phyloP scores from a whole-genome alignment of 768 basidiomycete genomes.

The Suillus lakei region DNA sequence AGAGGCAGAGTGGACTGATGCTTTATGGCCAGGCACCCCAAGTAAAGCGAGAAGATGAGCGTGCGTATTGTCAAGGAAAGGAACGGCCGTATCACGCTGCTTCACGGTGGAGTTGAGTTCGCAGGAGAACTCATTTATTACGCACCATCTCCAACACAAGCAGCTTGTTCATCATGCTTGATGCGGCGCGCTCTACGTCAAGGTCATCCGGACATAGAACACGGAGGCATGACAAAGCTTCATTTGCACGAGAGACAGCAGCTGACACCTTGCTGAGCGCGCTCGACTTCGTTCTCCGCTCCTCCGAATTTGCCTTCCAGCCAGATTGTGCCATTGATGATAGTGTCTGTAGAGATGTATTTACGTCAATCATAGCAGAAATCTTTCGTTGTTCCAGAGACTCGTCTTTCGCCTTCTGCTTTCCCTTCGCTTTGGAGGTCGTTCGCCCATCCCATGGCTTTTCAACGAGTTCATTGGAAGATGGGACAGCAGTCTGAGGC shows the following conservation, averaged over 20 bases:
- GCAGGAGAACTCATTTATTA: constrained; percentile 14
- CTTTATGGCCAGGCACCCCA: background rate
- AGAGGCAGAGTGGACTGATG: background rate
- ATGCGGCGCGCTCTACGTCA: constrained; percentile 77
- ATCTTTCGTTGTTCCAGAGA: constrained; percentile 42
- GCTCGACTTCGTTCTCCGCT: constrained; percentile 30
- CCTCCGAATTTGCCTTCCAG: constrained; percentile 50
- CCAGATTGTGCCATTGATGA: constrained; percentile 58
- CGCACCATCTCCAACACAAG: constrained; percentile 74
- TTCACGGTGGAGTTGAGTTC: background rate
- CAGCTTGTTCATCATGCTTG: constrained; percentile 68
- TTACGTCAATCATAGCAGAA: constrained; percentile 66
- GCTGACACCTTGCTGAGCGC: constrained; percentile 41
- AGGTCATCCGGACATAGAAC: constrained; percentile 48
- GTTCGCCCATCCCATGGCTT: background rate
- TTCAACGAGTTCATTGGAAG: background rate
- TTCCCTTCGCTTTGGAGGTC: background rate
- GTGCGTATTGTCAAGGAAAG: constrained; percentile 51
- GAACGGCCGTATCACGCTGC: constrained; percentile 60
- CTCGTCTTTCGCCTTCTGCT: background rate
- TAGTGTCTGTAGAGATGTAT: constrained; percentile 62
- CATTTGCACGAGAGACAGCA: constrained; percentile 39
- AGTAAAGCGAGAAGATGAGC: constrained; percentile 38
- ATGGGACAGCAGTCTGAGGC: background rate
- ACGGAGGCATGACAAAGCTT: constrained; percentile 53